Base-by-base conservation (phyloP, 2,329 filamentous ascomycete species). In the Didymella keratinophila region DNA sequence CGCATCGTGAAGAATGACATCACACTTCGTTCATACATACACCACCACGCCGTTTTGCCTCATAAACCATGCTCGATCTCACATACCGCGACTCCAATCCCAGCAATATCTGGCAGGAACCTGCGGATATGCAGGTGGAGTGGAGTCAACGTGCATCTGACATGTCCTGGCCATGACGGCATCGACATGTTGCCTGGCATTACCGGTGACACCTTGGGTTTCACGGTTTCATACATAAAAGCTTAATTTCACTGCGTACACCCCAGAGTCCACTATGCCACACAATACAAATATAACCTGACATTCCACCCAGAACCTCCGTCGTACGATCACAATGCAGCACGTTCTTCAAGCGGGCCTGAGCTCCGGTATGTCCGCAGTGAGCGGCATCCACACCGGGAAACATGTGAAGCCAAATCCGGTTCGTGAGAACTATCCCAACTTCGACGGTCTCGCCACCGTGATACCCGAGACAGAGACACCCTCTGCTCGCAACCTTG, bases 321-420 rank as follows among this genome's bases (percentile, higher is more conserved):
- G 9, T 28, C 27, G 2, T 28, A 10, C 8, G 8, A 2, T 16
- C 32, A 60, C n/a, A 11, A 71, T 70, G 69, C 66, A 71, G 47
- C 59, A 70, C 55, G 58, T 67, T 18, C 66, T 72, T 16, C 67
- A 71, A 44, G 60, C 63, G 21, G 65, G 65, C 23, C 58, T 72
- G 3, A 20, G 55, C 28, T 57, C 58, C 7, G 60, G 62, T 30
- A 60, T 65, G 60, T 70, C 69, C 30, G 68, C 69, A 5, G 63
- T 64, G 4, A 59, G 62, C 10, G 69, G 69, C 42, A 54, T 64
- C 28, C 69, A 72, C 56, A 52, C 49, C 3, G 39, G 30, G 10
- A 56, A 58, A 11, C 44, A 56, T 23, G 50, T 57, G 8, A 67
- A 66, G 21, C 68, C 67, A 4, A 63, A 69, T 32, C 62, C 41